Evolutionary conservation across 164 flowering plant species (phyloP).

Genomic region (Tetrastigma voinierianum): DNA sequence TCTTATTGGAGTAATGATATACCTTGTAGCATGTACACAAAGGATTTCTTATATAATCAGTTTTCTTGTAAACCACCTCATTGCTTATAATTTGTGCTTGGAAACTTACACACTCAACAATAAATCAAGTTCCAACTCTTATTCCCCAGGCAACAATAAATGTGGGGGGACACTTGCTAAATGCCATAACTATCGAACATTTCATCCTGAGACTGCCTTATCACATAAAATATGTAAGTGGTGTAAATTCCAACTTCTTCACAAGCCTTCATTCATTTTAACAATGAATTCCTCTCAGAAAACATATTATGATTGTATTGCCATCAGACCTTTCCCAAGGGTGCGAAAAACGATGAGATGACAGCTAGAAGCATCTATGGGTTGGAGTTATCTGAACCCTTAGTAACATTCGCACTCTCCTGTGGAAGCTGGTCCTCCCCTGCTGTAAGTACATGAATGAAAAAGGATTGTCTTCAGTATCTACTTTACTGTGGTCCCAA

Average conservation of each 20-base stretch:
- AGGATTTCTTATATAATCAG: background rate
- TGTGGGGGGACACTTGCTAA: conserved; percentile 73
- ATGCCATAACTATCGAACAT: conserved; percentile 83
- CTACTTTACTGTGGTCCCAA: conserved; percentile 9
- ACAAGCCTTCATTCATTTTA: background rate
- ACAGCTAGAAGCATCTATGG: conserved; percentile 54
- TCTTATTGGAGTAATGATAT: background rate
- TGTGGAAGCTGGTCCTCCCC: conserved; percentile 99
- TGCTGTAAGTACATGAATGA: conserved; percentile 57
- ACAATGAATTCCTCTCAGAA: background rate
- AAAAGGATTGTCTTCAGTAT: conserved; percentile 1
- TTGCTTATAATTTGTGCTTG: background rate
- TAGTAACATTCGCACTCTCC: conserved; percentile 95
- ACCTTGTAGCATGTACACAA: background rate
- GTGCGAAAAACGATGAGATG: conserved; percentile 60
- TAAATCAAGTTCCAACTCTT: background rate
- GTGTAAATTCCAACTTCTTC: background rate
- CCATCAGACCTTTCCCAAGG: conserved; percentile 54
- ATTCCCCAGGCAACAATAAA: conserved; percentile 69
- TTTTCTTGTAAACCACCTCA: background rate
- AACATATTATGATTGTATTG: conserved; percentile 1
- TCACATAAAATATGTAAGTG: conserved; percentile 72
- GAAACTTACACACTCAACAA: background rate
- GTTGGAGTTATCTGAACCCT: conserved; percentile 84
- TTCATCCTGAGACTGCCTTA: conserved; percentile 87